Percentiles rank a stretch among this genome's conserved stretches.
phyloP scores from a whole-genome alignment of 805 yeast genomes.

The Ogataea methanolica region DNA sequence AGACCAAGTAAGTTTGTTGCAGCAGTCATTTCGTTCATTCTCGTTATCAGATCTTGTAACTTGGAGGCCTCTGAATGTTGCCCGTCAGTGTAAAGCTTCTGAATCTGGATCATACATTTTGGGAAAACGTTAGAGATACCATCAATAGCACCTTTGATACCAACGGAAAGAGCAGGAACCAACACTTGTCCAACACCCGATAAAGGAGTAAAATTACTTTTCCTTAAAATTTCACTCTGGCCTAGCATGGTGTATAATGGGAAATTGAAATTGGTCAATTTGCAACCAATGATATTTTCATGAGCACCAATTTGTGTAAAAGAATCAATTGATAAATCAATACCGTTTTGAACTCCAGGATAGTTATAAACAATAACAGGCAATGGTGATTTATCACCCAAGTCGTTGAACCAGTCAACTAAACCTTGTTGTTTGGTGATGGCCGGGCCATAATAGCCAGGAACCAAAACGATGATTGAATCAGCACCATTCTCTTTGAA shows the following conservation, averaged over 20 bases:
- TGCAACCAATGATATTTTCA: constrained; percentile 43
- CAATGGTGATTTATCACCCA: constrained; percentile 37
- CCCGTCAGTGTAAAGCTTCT: constrained; percentile 35
- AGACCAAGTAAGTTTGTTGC: constrained; percentile 29
- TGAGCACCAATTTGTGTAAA: constrained; percentile 37
- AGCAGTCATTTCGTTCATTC: constrained; percentile 42
- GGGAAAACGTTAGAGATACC: constrained; percentile 51
- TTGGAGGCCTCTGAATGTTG: constrained; percentile 35
- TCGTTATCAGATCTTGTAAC: constrained; percentile 38
- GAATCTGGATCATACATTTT: constrained; percentile 39
- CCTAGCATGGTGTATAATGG: constrained; percentile 43
- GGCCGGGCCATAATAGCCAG: constrained; percentile 44
- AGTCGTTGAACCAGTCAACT: constrained; percentile 36
- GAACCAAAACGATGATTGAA: constrained; percentile 38
- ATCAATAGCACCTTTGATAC: constrained; percentile 46
- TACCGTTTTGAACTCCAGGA: constrained; percentile 42
- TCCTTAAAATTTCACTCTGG: constrained; percentile 33
- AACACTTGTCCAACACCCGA: constrained; percentile 51
- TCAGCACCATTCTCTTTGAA: constrained; percentile 34
- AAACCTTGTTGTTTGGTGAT: constrained; percentile 40
- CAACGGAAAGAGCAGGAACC: constrained; percentile 42
- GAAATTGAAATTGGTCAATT: constrained; percentile 49
- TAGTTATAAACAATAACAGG: constrained; percentile 42
- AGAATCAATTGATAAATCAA: constrained; percentile 33
- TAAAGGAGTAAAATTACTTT: constrained; percentile 38